Conservation (phyloP, 192 early-diverging fungal species). For the Fimicolochytrium jonesii region DNA sequence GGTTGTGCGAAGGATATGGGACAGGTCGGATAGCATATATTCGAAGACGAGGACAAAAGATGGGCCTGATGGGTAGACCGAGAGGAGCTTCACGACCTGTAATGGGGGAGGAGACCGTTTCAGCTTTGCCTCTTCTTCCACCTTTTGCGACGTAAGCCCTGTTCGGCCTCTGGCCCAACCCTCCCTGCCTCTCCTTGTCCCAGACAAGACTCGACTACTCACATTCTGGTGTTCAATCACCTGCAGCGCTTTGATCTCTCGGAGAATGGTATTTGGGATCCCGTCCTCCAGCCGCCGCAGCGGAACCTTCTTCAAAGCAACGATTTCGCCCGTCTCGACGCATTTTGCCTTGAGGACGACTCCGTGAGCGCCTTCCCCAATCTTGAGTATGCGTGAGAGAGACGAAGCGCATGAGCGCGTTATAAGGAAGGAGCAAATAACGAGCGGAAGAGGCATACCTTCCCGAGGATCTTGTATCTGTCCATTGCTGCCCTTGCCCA, state of each 20-base stretch:
- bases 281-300: conserved; percentile 46
- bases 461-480: conserved; percentile 8
- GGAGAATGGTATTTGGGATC: conserved; percentile 50
- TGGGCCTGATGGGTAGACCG: conserved; percentile 45
- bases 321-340: conserved; percentile 45
- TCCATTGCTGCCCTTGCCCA: too few species aligned
- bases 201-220: too few species aligned
- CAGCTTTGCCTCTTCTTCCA: too few species aligned
- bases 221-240: conserved; percentile 52
- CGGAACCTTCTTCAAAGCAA: conserved; percentile 55
- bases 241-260: conserved; percentile 58
- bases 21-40: conserved; percentile 50
- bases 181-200: too few species aligned
- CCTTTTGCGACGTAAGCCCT: too few species aligned
- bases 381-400: too few species aligned
- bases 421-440: background rate
- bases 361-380: conserved; percentile 57
- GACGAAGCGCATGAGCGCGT: background rate
- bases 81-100: conserved; percentile 49
- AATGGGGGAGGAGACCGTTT: too few species aligned
- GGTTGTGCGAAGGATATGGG: conserved; percentile 43
- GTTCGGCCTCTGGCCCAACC: too few species aligned
- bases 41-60: conserved; percentile 51
- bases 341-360: conserved; percentile 50
- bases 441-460: background rate